Base-by-base conservation (phyloP, 2,329 filamentous ascomycete genomes). In the Fusarium fracticaudum region DNA sequence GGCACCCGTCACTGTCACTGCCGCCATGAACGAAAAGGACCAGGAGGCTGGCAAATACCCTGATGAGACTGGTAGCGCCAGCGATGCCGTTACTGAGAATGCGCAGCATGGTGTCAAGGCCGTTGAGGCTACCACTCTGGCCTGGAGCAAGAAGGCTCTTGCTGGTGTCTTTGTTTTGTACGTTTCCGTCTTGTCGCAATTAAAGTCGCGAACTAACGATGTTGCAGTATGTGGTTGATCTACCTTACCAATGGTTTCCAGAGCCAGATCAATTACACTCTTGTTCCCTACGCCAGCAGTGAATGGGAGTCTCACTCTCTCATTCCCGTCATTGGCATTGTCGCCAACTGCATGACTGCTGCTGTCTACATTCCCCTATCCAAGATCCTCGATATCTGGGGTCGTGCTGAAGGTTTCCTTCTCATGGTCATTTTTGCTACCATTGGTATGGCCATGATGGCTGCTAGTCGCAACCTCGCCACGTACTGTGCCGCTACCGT, bases 301-400 rank as follows among this genome's bases (percentile, higher is more conserved):
- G 84, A 82, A 29, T 91, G 87, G 68, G 78, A 84, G 51, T 79
- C 83, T 11, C 89, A 91, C 76, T 89, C 88, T 13, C 82, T 90
- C 15, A 79, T 89, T 26, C 84, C 86, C 4, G 84, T 88, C 29
- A 87, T 89, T 54, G 82, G 84, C 40, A 87, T 91, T 45, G 85
- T 91, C 3, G 81, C 88, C 9, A 84, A 81, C 71, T 83, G 87
- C 62, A 88, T 91, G 76, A 81, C 85, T 74, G 91, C 89, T 41
- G 88, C 91, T 13, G 85, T 89, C 33, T 91, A 91, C 76, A 88
- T 91, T 8, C 89, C 90, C 3, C 84, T 91, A 78, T 80, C 91
- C 40, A 92, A 92, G 78, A 83, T 91, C 31, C 84, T 91, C 55
- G 88, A 92, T 80, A 81, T 92, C 35, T 92, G 89, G 84, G 91